These are phyloP conservation scores for Lithohypha guttulata DNA, from an alignment of 2,329 filamentous ascomycete species.

Conservation along the genomic window DNA sequence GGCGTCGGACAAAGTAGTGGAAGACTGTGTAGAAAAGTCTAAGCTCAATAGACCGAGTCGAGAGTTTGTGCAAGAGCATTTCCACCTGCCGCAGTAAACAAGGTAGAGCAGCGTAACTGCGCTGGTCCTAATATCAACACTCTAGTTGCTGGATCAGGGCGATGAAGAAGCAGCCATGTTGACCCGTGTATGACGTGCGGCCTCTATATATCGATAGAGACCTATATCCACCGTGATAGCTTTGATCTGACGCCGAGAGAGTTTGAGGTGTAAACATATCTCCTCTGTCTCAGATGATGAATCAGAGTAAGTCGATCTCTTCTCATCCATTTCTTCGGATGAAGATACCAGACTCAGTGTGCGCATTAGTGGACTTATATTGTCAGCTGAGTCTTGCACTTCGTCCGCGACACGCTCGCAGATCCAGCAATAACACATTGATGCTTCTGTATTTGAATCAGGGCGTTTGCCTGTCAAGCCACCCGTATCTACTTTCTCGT, in stretches of 20 bases:
- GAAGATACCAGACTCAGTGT: neutral
- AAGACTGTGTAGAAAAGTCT: conserved; percentile 2
- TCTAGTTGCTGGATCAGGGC: too few relatives aligned
- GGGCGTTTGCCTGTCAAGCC: too few relatives aligned
- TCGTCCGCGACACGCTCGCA: conserved; percentile 5
- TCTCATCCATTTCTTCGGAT: neutral
- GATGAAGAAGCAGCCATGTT: too few relatives aligned
- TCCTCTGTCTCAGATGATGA: neutral
- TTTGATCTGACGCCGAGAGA: conserved; percentile 1
- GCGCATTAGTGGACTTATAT: neutral
- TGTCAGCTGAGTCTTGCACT: neutral
- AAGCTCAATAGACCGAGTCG: too few relatives aligned
- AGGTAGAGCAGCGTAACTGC: too few relatives aligned
- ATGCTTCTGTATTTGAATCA: too few relatives aligned
- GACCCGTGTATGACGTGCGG: too few relatives aligned
- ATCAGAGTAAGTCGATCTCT: neutral
- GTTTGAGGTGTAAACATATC: neutral
- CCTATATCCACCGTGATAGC: conserved; percentile 1
- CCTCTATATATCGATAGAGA: neutral
- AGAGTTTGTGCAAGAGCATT: too few relatives aligned
- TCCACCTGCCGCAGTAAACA: too few relatives aligned
- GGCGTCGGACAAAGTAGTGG: conserved; percentile 6
- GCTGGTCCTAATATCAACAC: too few relatives aligned
- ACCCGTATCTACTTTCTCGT: neutral
- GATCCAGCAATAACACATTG: conserved; percentile 5